These are phyloP conservation scores for Casuarina equisetifolia DNA, from an alignment of 306 rosid genomes.

Conservation along the genomic window DNA sequence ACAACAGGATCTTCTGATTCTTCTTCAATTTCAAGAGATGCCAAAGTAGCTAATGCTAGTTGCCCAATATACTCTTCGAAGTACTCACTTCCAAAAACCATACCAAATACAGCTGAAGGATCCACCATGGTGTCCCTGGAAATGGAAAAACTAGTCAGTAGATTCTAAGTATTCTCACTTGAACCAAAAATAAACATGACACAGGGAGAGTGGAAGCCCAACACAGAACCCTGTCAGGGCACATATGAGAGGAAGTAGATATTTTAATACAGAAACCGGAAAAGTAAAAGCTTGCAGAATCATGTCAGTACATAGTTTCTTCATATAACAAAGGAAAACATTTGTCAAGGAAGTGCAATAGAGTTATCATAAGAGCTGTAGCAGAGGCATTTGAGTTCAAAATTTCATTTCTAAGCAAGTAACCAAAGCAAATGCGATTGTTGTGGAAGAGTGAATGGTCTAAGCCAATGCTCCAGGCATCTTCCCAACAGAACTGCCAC, in stretches of 20 bases:
- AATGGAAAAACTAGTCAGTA: constrained; percentile 13
- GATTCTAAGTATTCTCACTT: constrained; percentile 2
- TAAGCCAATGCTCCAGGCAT: background rate
- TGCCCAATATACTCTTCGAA: constrained; percentile 91
- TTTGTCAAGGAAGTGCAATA: background rate
- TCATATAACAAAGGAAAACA: constrained; percentile 2
- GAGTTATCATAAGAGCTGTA: constrained; percentile 14
- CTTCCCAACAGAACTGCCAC: background rate
- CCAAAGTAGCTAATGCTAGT: constrained; percentile 74
- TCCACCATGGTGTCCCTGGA: constrained; percentile 86
- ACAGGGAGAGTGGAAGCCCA: constrained; percentile 4
- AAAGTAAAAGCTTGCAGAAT: background rate
- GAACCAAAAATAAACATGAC: constrained; percentile 1
- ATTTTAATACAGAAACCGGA: background rate
- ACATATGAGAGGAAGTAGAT: background rate
- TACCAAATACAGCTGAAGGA: constrained; percentile 89
- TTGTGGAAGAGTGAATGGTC: background rate
- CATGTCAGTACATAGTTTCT: background rate
- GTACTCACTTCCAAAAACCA: constrained; percentile 90
- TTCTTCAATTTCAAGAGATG: constrained; percentile 67
- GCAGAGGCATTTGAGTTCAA: constrained; percentile 3
- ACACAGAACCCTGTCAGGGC: background rate
- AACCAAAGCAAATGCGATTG: background rate
- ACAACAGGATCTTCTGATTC: constrained; percentile 50
- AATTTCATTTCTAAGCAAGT: constrained; percentile 14